phyloP scores from a whole-genome alignment of 129 eudicot species.

The Escallonia herrerae region DNA sequence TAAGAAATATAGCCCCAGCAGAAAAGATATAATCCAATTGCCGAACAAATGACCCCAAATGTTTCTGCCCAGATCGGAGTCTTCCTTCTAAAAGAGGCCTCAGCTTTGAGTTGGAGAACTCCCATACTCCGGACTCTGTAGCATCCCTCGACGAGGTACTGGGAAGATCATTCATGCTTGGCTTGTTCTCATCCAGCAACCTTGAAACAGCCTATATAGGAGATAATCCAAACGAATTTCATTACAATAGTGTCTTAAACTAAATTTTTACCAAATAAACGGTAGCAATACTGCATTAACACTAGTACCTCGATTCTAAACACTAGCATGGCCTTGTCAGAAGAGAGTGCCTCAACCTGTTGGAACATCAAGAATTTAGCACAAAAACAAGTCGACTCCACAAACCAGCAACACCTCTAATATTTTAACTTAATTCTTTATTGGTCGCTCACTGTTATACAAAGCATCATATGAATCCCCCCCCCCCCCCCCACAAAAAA shows the following conservation, averaged over 20 bases:
- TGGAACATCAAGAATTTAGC: background rate
- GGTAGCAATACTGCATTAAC: background rate
- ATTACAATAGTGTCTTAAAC: background rate
- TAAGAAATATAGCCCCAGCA: slow-evolving; percentile 54
- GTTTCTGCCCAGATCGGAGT: slow-evolving; percentile 61
- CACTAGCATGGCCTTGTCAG: slow-evolving; percentile 78
- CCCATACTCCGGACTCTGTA: slow-evolving; percentile 52
- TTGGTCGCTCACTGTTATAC: no score
- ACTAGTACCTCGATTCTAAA: slow-evolving; percentile 73
- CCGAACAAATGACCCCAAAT: slow-evolving; percentile 64
- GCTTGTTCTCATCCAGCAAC: slow-evolving; percentile 63
- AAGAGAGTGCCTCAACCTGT: slow-evolving; percentile 85
- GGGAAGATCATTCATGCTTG: slow-evolving; percentile 21
- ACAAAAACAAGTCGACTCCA: background rate
- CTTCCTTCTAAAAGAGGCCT: slow-evolving; percentile 43
- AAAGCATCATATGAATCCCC: no score
- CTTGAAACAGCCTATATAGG: slow-evolving; percentile 60
- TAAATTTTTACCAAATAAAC: no score
- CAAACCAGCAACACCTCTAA: background rate
- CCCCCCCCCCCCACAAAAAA: no score
- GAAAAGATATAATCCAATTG: slow-evolving; percentile 71
- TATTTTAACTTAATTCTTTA: no score
- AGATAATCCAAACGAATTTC: background rate
- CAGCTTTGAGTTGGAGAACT: slow-evolving; percentile 30
- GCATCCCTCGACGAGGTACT: slow-evolving; percentile 38